Conservation (phyloP, 805 yeast species). For the Tetrapisispora nanseiensis region DNA sequence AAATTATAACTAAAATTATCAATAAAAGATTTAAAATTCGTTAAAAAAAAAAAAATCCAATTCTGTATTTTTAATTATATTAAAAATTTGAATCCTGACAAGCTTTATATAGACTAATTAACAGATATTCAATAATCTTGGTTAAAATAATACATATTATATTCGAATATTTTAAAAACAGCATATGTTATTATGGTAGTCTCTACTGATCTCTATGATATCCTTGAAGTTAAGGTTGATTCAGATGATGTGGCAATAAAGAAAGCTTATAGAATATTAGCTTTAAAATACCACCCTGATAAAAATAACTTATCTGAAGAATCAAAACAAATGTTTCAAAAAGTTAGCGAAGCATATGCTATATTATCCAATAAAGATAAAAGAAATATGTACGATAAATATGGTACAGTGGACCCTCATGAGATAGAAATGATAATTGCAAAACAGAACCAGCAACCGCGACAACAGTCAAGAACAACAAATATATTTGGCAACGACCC, state of each 20-base stretch:
- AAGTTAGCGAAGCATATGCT: slow-evolving; percentile 58
- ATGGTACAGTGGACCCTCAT: slow-evolving; percentile 30
- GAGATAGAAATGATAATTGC: slow-evolving; percentile 10
- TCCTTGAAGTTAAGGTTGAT: slow-evolving; percentile 41
- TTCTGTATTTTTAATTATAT: too few relatives aligned
- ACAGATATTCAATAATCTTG: too few relatives aligned
- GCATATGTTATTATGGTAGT: neutral
- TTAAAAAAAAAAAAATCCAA: too few relatives aligned
- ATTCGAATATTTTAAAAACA: too few relatives aligned
- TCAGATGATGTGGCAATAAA: slow-evolving; percentile 42
- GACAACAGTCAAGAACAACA: slow-evolving; percentile 4
- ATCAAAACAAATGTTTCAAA: slow-evolving; percentile 47
- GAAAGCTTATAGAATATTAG: slow-evolving; percentile 44
- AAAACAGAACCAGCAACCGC: slow-evolving; percentile 7
- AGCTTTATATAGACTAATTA: too few relatives aligned
- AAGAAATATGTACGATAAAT: slow-evolving; percentile 42
- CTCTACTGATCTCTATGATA: slow-evolving; percentile 36
- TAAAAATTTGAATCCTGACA: too few relatives aligned
- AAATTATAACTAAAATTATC: too few relatives aligned
- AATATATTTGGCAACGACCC: slow-evolving; percentile 1
- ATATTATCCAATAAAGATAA: slow-evolving; percentile 39
- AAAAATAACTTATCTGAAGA: slow-evolving; percentile 42
- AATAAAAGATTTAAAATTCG: too few relatives aligned
- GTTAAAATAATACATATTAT: too few relatives aligned
- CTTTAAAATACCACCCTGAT: slow-evolving; percentile 57